Base-by-base conservation (phyloP, 169 alveolate genomes). In the Besnoitia besnoiti region DNA sequence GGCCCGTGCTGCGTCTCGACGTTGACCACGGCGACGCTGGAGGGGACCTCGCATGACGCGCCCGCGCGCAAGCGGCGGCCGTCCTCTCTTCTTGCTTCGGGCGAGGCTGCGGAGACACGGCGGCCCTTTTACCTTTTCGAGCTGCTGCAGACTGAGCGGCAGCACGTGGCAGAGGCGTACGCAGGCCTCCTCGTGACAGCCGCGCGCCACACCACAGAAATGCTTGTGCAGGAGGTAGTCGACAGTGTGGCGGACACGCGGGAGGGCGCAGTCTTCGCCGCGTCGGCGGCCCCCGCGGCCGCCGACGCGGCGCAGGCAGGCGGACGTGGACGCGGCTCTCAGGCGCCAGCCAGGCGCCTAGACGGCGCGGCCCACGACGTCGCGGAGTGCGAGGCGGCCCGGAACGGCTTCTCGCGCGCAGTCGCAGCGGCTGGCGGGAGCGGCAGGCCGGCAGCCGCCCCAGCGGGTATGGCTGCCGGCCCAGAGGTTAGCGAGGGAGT, bases 151-250 rank as follows among this genome's bases (percentile, higher is more conserved):
- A 73, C 87, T 8, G 92, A 89, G 39, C 44, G 82, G 62, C 85
- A 73, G 27, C 73, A 40, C 39, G 92, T 50, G 33, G 92, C 88
- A 14, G 92, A 89, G 77, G 92, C 92, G 39, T 37, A 49, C 35
- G 92, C 92, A 21, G 62, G 50, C 16, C 77, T 89, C 47, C 79
- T 89, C 73, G 67, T 89, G 61, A 73, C 82, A 30, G 44, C 82
- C 5, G 82, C 82, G 14, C 16, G 82, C 44, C 82, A 73, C 82
- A 30, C 82, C 46, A 73, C 82, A 73, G 82, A 73, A n/a, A 73
- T 73, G 82, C 82, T 73, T 27, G 82, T 73, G 10, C 82, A 73
- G 46, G 82, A 73, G 24, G 46, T 42, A 12, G 46, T 30, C 8
- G 12, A 1, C 40, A 1, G 67, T 19, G 33, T 55, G 33, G n/a